Evolutionary conservation across 495 filamentous ascomycete genomes (phyloP).

Genomic region (Parathielavia hyrcaniae): DNA sequence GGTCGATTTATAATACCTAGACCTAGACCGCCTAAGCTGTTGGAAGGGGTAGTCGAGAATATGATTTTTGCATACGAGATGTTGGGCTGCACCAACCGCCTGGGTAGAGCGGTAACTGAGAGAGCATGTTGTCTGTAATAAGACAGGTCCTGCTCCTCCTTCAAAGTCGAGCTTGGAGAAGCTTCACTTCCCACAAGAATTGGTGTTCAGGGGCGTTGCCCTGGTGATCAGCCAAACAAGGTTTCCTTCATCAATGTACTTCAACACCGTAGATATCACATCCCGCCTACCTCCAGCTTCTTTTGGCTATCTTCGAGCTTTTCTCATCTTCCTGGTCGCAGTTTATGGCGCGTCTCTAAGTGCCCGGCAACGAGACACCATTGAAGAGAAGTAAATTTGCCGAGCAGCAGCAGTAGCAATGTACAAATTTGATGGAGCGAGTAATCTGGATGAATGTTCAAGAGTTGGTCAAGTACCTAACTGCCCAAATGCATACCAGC

Average conservation of each 20-base stretch:
- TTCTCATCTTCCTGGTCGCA: neutral
- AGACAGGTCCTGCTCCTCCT: neutral
- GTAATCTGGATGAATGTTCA: constrained; percentile 25
- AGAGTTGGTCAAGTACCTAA: too few species aligned
- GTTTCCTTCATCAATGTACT: too few species aligned
- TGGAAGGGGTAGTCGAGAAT: too few species aligned
- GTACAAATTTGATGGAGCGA: constrained; percentile 5
- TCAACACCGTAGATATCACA: neutral
- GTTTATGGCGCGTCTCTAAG: neutral
- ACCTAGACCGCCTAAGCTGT: too few species aligned
- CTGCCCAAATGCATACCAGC: constrained; percentile 1
- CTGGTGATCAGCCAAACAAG: constrained; percentile 1
- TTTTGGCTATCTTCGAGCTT: neutral
- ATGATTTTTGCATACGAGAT: too few species aligned
- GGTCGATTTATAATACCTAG: too few species aligned
- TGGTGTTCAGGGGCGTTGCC: neutral
- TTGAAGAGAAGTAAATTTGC: constrained; percentile 10
- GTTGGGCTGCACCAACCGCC: too few species aligned
- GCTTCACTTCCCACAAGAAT: neutral
- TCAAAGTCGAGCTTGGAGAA: neutral
- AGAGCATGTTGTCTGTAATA: neutral
- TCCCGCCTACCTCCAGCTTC: neutral
- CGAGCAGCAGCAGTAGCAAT: constrained; percentile 6
- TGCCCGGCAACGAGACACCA: neutral
- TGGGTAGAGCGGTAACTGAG: too few species aligned